Evolutionary conservation across 768 basidiomycete genomes (phyloP).

Genomic region (Mrakia gelida): DNA sequence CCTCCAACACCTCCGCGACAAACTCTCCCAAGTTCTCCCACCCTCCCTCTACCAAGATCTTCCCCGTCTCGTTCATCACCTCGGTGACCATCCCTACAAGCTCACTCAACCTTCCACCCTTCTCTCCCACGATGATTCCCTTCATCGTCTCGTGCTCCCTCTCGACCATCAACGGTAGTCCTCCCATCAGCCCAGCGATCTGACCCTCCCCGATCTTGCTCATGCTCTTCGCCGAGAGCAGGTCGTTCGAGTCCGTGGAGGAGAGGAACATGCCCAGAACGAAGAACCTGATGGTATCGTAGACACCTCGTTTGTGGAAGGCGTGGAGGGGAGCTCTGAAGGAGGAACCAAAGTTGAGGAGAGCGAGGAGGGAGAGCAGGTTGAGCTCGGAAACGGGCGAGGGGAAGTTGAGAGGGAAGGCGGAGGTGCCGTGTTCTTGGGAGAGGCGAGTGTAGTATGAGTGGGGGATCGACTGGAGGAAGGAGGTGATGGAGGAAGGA

Average conservation of each 20-base stretch:
- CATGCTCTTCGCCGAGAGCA: constrained; percentile 67
- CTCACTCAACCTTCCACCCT: constrained; percentile 69
- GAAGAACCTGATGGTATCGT: constrained; percentile 74
- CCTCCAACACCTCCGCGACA: constrained; percentile 63
- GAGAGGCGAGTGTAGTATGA: constrained; percentile 60
- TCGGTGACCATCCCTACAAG: constrained; percentile 63
- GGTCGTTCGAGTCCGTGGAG: constrained; percentile 51
- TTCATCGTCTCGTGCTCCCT: constrained; percentile 62
- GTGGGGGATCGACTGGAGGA: constrained; percentile 64
- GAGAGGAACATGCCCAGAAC: constrained; percentile 66
- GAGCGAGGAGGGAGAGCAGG: constrained; percentile 67
- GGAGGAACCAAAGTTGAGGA: constrained; percentile 79
- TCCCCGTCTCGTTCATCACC: constrained; percentile 69
- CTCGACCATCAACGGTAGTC: constrained; percentile 64
- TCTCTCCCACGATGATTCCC: constrained; percentile 67
- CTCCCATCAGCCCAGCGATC: constrained; percentile 67
- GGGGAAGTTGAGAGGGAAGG: constrained; percentile 71
- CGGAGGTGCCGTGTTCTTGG: constrained; percentile 59
- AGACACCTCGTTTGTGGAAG: constrained; percentile 72
- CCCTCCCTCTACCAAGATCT: constrained; percentile 56
- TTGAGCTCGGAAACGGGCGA: constrained; percentile 72
- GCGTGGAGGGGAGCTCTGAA: constrained; percentile 69
- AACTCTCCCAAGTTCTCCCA: constrained; percentile 70
- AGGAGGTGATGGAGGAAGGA: constrained; percentile 55
- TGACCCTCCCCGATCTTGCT: constrained; percentile 52